A percentile compares a stretch with the other conserved stretches of the same genome.
Conservation (phyloP, 257 asterid genomes). For the Mitragyna speciosa region DNA sequence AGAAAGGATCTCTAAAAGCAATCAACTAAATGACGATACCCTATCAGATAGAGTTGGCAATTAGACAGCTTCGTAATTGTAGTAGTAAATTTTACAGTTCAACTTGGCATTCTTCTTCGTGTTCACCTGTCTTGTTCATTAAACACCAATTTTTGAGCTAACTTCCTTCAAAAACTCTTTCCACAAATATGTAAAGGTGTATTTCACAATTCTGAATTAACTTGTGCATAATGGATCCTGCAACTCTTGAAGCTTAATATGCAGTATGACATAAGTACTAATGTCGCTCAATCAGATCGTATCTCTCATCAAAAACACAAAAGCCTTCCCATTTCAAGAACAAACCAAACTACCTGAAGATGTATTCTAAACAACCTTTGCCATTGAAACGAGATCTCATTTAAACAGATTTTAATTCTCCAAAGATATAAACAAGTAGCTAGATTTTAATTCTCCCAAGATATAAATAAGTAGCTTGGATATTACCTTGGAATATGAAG, state of each 20-base stretch:
- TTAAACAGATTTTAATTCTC: too few species aligned
- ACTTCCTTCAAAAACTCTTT: background rate
- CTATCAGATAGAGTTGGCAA: background rate
- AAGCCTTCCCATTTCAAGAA: background rate
- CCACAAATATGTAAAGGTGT: background rate
- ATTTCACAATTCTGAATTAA: too few species aligned
- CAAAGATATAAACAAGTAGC: background rate
- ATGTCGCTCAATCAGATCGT: background rate
- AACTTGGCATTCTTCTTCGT: background rate
- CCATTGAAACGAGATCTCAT: background rate
- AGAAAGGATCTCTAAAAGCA: background rate
- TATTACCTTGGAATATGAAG: background rate
- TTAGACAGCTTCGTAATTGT: background rate
- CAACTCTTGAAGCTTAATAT: background rate
- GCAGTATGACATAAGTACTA: background rate
- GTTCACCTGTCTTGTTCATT: background rate
- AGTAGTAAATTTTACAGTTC: background rate
- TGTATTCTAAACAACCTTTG: background rate
- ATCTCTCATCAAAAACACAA: background rate
- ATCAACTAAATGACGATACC: background rate
- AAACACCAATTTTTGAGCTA: background rate
- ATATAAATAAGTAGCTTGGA: background rate
- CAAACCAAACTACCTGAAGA: background rate
- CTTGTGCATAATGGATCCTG: background rate
- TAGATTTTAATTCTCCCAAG: too few species aligned